Base-by-base conservation (phyloP, 345 rosid genomes). In the Bretschneidera sinensis region DNA sequence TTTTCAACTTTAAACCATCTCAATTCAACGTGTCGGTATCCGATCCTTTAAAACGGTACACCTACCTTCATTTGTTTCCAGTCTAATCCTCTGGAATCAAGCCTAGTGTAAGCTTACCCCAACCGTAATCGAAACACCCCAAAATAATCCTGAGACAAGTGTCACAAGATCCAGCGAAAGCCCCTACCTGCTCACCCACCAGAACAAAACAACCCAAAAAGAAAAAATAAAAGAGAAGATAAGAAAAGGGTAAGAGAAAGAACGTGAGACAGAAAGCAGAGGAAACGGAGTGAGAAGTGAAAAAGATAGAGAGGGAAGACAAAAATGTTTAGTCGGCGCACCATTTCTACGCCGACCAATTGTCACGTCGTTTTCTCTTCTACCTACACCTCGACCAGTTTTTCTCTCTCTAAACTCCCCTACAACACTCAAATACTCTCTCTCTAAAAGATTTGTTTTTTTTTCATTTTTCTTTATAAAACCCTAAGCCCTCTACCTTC, bases 281-380 rank as follows among this genome's bases (percentile, higher is more conserved):
- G 3, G 31, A 49, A 25, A 53, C 14, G 39, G 18, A 17, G 21
- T 43, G 54, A 10, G 5, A 60, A 61, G 50, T 20, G 48, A 55
- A 33, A 56, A 50, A 28, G 31, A 15, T n/a, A n/a, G n/a, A 54
- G 67, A 20, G 56, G 16, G 67, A 79, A 59, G 74, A 75, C 73
- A 75, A 77, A 69, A 75, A 79, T 76, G 69, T 23, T 73, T 64
- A 73, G 85, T 83, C 79, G 84, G 84, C 84, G 87, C 80, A 64
- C 55, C 50, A 39, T 72, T 75, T 75, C 81, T 51, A 25, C 74
- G 77, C 84, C 84, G 80, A 79, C 87, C 87, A 75, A 53, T 64
- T 68, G 64, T 73, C 47, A 21, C 72, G 60, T 62, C 71, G 24
- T 63, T 62, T 62, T 73, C 68, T 24, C 57, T 47, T 14, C 51